Evolutionary conservation across 2,329 filamentous ascomycete species (phyloP).

Genomic region (Zopfia rhizophila): DNA sequence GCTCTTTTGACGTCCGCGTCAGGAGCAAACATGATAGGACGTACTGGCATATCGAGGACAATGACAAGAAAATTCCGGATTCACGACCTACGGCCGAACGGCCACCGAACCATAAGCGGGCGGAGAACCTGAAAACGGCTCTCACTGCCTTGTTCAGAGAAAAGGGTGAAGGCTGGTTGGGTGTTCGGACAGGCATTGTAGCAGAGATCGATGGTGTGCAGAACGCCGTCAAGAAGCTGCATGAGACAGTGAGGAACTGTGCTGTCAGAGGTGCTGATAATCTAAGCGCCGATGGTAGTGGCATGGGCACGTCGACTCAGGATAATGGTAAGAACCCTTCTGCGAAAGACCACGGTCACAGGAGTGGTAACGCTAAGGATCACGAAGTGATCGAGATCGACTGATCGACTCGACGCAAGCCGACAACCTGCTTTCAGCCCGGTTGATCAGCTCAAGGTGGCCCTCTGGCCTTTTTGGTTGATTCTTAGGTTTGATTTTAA

Average conservation of each 20-base stretch:
- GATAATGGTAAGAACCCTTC: too few species aligned
- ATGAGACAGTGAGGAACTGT: constrained; percentile 50
- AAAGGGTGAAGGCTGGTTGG: constrained; percentile 49
- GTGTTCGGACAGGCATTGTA: constrained; percentile 50
- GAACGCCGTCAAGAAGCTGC: constrained; percentile 48
- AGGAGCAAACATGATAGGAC: constrained; percentile 43
- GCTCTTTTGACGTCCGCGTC: constrained; percentile 50
- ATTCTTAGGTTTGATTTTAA: too few species aligned
- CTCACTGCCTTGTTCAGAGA: constrained; percentile 46
- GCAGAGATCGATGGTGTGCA: constrained; percentile 48
- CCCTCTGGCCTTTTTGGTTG: too few species aligned
- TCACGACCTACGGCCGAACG: constrained; percentile 38
- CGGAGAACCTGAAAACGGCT: constrained; percentile 41
- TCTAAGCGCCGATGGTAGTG: too few species aligned
- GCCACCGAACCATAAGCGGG: constrained; percentile 35
- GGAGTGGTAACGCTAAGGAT: too few species aligned
- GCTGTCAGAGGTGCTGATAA: constrained; percentile 41
- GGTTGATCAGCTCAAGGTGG: too few species aligned
- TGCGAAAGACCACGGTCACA: too few species aligned
- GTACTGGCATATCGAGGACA: constrained; percentile 52
- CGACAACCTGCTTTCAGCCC: too few species aligned
- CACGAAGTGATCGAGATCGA: too few species aligned
- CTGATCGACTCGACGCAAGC: too few species aligned
- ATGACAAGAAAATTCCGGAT: constrained; percentile 34
- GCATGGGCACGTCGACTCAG: too few species aligned